Base-by-base conservation (phyloP, 768 basidiomycete species). In the Mycena amicta region DNA sequence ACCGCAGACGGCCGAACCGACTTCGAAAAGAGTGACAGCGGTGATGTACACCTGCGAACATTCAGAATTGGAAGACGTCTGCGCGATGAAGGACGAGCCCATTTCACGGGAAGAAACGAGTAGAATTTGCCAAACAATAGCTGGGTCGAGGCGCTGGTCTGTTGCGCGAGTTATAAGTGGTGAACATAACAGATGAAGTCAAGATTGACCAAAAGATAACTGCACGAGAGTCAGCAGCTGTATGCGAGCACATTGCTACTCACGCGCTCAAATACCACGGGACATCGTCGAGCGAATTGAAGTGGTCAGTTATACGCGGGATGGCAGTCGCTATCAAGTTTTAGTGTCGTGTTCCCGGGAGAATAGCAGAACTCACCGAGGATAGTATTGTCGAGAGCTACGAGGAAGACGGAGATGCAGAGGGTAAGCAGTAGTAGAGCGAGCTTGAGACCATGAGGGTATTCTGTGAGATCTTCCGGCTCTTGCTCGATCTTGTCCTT, bases 1-100 rank as follows among this genome's bases (percentile, higher is more conserved):
- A 26, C 75, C 81, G 62, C 78, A 80, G 45, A 80, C 64, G 22
- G 75, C 59, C 1, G 73, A 75, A 4, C 82, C 81, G 30, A 80
- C 60, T 59, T 81, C 80, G 61, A 81, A 80, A 53, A 80, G 61
- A 3, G 56, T 5, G n/a, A 68, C 53, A 8, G 70, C 69, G 67
- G 52, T 37, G 13, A 54, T 28, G 28, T 13, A 54, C 16, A 54
- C 53, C 45, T 46, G 45, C 45, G 45, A n/a, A n/a, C 22, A 46
- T 11, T 11, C 8, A n/a, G 45, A 23, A n/a, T 11, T 6, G 23
- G 45, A 11, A 11, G 45, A 46, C n/a, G 12, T 25, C 8, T 46
- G 45, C 45, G 45, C 12, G n/a, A n/a, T n/a, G n/a, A n/a, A n/a
- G n/a, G n/a, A n/a, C n/a, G n/a, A n/a, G 20, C 45, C 53, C 37